Percentiles rank a stretch among this genome's conserved stretches.
Conservation (phyloP, 352 stramenopile genomes). For the Phytophthora fragariaefolia region DNA sequence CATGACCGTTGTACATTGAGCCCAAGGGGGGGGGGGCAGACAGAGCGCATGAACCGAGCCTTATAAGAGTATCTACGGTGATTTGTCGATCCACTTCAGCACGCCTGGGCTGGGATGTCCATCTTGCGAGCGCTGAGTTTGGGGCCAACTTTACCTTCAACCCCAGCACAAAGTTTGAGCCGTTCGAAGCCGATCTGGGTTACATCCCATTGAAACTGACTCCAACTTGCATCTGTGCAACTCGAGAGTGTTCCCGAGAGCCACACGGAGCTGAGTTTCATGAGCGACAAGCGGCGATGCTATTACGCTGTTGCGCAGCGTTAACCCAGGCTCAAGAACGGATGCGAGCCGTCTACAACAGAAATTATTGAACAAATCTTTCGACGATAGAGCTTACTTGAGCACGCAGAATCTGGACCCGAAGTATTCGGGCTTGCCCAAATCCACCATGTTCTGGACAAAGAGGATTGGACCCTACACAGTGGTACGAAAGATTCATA, state of each 20-base stretch:
- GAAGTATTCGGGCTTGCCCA: constrained; percentile 15
- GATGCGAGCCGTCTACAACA: constrained; percentile 22
- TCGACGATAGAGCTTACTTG: constrained; percentile 23
- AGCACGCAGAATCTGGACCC: constrained; percentile 19
- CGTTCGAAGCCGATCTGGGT: constrained; percentile 21
- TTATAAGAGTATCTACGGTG: constrained; percentile 13
- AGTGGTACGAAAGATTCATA: constrained; percentile 15
- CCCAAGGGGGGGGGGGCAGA: constrained; percentile 16
- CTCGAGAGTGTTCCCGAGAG: background rate
- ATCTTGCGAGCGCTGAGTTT: constrained; percentile 16
- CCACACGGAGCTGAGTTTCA: background rate
- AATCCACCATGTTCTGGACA: constrained; percentile 19
- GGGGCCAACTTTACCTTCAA: constrained; percentile 4
- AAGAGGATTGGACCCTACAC: constrained; percentile 27
- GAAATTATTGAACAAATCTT: constrained; percentile 15
- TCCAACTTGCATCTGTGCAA: constrained; percentile 3
- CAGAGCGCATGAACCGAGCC: constrained; percentile 12
- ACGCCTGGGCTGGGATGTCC: constrained; percentile 22
- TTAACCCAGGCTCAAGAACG: constrained; percentile 16
- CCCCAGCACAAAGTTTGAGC: constrained; percentile 20
- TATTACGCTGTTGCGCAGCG: constrained; percentile 12
- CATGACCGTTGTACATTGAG: constrained; percentile 15
- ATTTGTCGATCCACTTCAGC: constrained; percentile 17
- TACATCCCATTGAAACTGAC: constrained; percentile 11
- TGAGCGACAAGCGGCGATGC: constrained; percentile 13